Percentiles rank a stretch among this genome's conserved stretches.
phyloP scores from a whole-genome alignment of 345 rosid genomes.

The Raphanus sativus region DNA sequence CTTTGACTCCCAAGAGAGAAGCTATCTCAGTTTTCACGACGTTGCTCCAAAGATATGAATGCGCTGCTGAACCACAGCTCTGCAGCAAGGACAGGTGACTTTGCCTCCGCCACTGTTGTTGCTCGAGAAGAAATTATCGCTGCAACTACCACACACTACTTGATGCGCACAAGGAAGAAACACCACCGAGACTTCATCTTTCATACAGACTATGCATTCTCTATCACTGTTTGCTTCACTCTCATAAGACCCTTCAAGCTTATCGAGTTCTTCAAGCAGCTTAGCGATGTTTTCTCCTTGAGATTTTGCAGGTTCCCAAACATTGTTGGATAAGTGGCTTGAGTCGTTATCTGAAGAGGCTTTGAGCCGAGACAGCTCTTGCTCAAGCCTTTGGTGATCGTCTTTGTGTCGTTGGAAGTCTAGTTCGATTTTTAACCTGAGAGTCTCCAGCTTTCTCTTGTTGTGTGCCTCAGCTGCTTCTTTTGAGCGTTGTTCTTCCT shows the following conservation, averaged over 20 bases:
- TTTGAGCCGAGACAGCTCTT: conserved; percentile 64
- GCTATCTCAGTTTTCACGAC: conserved; percentile 36
- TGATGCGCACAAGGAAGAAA: conserved; percentile 84
- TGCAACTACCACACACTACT: conserved; percentile 66
- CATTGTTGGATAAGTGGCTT: conserved; percentile 35
- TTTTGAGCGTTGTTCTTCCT: conserved; percentile 57
- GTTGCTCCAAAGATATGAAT: conserved; percentile 70
- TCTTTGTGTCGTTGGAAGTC: conserved; percentile 82
- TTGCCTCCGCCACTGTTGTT: conserved; percentile 55
- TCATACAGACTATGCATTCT: conserved; percentile 66
- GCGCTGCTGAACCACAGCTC: conserved; percentile 55
- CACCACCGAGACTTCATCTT: conserved; percentile 70
- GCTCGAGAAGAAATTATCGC: conserved; percentile 48
- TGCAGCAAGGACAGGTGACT: conserved; percentile 68
- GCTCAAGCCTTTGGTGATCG: conserved; percentile 74
- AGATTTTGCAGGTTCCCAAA: conserved; percentile 28
- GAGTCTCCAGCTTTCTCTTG: conserved; percentile 71
- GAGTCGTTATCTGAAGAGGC: conserved; percentile 47
- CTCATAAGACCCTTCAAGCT: conserved; percentile 38
- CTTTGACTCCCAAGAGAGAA: conserved; percentile 16
- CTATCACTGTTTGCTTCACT: conserved; percentile 46
- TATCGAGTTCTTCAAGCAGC: conserved; percentile 57
- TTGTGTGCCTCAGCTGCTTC: conserved; percentile 59
- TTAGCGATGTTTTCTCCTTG: conserved; percentile 53
- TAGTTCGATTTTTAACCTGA: conserved; percentile 65